Evolutionary conservation across 2,329 filamentous ascomycete genomes (phyloP).

Genomic region (Epichloe brachyelytri): DNA sequence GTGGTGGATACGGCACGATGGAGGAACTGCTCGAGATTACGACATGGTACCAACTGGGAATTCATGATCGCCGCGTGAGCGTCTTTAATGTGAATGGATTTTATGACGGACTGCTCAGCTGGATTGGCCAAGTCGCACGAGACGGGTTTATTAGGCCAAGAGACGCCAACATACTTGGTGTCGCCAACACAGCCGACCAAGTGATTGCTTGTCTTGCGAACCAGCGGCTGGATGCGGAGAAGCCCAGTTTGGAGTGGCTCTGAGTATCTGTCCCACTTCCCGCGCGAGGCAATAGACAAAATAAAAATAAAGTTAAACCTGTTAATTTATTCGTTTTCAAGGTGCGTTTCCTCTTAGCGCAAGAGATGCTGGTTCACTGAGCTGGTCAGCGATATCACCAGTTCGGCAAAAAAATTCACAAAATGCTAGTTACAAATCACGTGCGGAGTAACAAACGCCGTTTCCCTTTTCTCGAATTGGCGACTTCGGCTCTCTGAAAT

Average conservation of each 20-base stretch:
- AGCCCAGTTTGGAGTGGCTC: neutral
- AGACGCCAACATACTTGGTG: neutral
- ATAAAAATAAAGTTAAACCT: no score
- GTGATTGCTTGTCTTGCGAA: neutral
- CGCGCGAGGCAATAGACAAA: no score
- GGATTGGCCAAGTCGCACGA: constrained; percentile 61
- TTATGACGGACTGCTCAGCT: constrained; percentile 72
- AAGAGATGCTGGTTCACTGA: no score
- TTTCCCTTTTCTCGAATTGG: no score
- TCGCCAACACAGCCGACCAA: neutral
- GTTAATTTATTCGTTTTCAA: no score
- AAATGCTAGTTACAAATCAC: no score
- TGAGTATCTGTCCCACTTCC: neutral
- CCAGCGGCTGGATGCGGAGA: neutral
- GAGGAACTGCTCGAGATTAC: constrained; percentile 85
- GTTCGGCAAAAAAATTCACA: no score
- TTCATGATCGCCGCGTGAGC: constrained; percentile 66
- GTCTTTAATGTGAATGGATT: constrained; percentile 79
- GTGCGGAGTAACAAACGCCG: no score
- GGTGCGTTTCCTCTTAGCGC: no score
- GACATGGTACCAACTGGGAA: constrained; percentile 91
- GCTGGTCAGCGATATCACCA: no score
- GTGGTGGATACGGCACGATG: constrained; percentile 81
- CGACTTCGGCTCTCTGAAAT: no score
- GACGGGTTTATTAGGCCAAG: constrained; percentile 54